phyloP scores from a whole-genome alignment of 306 rosid genomes.

The Fagus sylvatica region DNA sequence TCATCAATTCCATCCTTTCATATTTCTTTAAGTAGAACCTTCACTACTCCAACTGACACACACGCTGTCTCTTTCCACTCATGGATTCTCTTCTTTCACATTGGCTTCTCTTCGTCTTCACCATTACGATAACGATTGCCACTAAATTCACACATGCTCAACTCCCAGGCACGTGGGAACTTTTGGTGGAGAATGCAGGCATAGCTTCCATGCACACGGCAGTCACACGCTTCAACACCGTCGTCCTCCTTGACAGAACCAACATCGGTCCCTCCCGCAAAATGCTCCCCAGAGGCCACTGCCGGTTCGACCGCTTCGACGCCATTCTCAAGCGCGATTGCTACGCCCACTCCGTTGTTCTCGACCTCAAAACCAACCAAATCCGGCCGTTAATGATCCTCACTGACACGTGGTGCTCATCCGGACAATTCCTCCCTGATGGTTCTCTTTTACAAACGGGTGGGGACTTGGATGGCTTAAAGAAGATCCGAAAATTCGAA shows the following conservation, averaged over 20 bases:
- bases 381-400: constrained; percentile 67
- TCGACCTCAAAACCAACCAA: constrained; percentile 57
- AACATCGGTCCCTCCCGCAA: constrained; percentile 70
- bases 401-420: constrained; percentile 97
- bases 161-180: constrained; percentile 93
- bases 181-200: constrained; percentile 65
- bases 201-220: constrained; percentile 92
- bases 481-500: constrained; percentile 59
- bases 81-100: constrained; percentile 30
- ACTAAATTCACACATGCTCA: constrained; percentile 34
- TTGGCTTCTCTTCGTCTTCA: constrained; percentile 5
- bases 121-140: background rate
- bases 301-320: constrained; percentile 59
- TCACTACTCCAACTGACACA: too few relatives aligned
- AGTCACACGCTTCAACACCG: constrained; percentile 87
- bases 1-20: background rate
- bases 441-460: constrained; percentile 82
- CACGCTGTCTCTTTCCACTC: background rate
- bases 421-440: constrained; percentile 82
- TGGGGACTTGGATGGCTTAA: constrained; percentile 71
- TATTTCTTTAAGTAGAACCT: constrained; percentile 19
- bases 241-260: constrained; percentile 79
- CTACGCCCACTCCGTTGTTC: constrained; percentile 73
- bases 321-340: constrained; percentile 60
- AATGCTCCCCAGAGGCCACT: constrained; percentile 53